Conservation (phyloP, 768 basidiomycete genomes). For the Dendrothele bispora region DNA sequence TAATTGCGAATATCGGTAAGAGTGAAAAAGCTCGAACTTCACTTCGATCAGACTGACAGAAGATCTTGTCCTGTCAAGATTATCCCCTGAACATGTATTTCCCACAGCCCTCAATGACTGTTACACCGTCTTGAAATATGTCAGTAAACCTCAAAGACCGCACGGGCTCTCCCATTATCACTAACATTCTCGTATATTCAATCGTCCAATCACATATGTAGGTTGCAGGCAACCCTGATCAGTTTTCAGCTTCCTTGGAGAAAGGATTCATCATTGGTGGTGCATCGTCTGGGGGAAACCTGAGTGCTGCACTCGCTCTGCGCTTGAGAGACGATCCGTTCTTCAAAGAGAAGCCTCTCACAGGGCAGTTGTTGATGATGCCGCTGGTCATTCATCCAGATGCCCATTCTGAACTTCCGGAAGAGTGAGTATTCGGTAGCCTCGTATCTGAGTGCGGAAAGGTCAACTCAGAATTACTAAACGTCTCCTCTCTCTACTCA, state of each 20-base stretch:
- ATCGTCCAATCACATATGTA: too few relatives aligned
- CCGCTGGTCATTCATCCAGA: constrained; percentile 19
- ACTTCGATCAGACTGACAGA: neutral
- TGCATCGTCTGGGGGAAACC: constrained; percentile 19
- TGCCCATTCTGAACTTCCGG: constrained; percentile 20
- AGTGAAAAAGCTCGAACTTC: neutral
- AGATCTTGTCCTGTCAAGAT: constrained; percentile 7
- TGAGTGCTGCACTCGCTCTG: constrained; percentile 19
- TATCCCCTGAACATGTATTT: constrained; percentile 23
- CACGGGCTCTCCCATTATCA: constrained; percentile 1
- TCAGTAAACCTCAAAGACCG: constrained; percentile 11
- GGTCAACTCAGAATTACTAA: too few relatives aligned
- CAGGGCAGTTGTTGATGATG: constrained; percentile 21
- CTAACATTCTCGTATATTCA: neutral
- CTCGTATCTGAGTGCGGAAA: too few relatives aligned
- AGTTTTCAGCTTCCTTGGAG: constrained; percentile 10
- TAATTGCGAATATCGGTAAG: constrained; percentile 12
- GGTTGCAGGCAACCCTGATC: neutral
- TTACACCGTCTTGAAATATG: constrained; percentile 25
- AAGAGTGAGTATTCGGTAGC: neutral
- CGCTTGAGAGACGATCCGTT: constrained; percentile 19
- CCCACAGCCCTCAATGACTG: constrained; percentile 19
- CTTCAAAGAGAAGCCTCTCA: constrained; percentile 16
- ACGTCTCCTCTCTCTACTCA: too few relatives aligned
- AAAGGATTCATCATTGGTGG: constrained; percentile 26